Percentiles rank a stretch among this genome's conserved stretches.
phyloP scores from a whole-genome alignment of 257 asterid species.

The Solanum corneliomulleri region DNA sequence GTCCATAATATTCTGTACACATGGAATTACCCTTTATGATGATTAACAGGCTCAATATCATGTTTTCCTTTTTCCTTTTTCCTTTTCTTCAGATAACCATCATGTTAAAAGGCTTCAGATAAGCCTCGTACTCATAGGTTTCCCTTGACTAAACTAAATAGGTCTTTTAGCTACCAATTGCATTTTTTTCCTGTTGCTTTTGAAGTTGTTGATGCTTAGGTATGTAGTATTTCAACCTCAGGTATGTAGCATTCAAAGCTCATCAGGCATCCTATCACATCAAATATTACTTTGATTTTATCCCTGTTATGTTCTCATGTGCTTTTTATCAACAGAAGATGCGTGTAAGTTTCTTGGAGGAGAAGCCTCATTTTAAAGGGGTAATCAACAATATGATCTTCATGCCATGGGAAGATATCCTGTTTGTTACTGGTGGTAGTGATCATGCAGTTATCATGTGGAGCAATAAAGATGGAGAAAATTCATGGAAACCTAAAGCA shows the following conservation, averaged over 20 bases:
- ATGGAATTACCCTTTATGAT: background rate
- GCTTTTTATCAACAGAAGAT: conserved; percentile 22
- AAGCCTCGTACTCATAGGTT: background rate
- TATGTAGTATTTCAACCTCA: background rate
- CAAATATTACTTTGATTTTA: background rate
- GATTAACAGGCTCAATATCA: background rate
- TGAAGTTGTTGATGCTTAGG: background rate
- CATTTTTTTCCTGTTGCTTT: background rate
- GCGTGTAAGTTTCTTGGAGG: conserved; percentile 48
- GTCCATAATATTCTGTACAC: background rate
- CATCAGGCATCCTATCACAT: background rate
- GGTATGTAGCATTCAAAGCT: background rate
- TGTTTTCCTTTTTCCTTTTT: background rate
- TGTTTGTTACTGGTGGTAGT: conserved; percentile 80
- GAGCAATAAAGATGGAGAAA: conserved; percentile 53
- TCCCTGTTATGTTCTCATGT: background rate
- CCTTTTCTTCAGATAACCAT: background rate
- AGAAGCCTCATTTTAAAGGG: conserved; percentile 80
- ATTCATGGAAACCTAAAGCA: conserved; percentile 52
- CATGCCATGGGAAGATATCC: conserved; percentile 79
- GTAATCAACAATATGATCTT: conserved; percentile 72
- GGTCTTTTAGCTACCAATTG: background rate
- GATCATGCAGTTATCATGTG: conserved; percentile 89
- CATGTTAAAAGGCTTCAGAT: background rate
- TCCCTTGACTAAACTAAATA: background rate